Conservation (phyloP, 1,284 basidiomycete genomes). For the Chalciporus piperatoides region DNA sequence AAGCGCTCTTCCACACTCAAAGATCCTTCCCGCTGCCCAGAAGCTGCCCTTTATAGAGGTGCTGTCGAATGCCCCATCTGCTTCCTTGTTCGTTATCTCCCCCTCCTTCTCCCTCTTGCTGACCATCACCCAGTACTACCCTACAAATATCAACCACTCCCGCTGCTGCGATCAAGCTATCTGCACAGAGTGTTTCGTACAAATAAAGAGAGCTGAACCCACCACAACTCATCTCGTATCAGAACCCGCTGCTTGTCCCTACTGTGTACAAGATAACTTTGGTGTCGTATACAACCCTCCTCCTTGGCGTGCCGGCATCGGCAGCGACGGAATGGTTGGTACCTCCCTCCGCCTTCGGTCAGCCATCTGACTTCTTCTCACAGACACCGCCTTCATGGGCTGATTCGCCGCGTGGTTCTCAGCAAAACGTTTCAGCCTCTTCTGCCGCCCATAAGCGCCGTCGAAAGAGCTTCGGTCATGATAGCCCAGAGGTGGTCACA, state of each 20-base stretch:
- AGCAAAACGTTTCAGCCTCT: constrained; percentile 34
- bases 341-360: background rate
- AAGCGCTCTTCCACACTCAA: constrained; percentile 40
- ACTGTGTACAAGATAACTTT: constrained; percentile 96
- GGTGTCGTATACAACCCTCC: constrained; percentile 90
- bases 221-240: constrained; percentile 89
- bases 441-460: constrained; percentile 61
- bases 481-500: constrained; percentile 85
- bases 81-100: constrained; percentile 75
- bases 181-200: constrained; percentile 99
- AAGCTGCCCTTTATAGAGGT: constrained; percentile 77
- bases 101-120: constrained; percentile 20
- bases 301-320: constrained; percentile 70
- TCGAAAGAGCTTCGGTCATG: constrained; percentile 72
- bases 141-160: constrained; percentile 92
- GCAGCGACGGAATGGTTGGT: constrained; percentile 64
- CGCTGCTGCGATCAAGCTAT: constrained; percentile 98
- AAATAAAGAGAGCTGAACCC: constrained; percentile 95
- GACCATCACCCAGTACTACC: constrained; percentile 71
- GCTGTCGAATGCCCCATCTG: constrained; percentile 99
- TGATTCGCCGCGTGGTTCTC: constrained; percentile 46
- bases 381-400: constrained; percentile 41
- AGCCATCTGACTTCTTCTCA: constrained; percentile 11
- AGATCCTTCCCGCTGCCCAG: constrained; percentile 58
- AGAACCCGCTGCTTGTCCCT: constrained; percentile 94